These are phyloP conservation scores for Haplosporangium gracile DNA, from an alignment of 192 early-diverging fungal genomes.

Conservation along the genomic window DNA sequence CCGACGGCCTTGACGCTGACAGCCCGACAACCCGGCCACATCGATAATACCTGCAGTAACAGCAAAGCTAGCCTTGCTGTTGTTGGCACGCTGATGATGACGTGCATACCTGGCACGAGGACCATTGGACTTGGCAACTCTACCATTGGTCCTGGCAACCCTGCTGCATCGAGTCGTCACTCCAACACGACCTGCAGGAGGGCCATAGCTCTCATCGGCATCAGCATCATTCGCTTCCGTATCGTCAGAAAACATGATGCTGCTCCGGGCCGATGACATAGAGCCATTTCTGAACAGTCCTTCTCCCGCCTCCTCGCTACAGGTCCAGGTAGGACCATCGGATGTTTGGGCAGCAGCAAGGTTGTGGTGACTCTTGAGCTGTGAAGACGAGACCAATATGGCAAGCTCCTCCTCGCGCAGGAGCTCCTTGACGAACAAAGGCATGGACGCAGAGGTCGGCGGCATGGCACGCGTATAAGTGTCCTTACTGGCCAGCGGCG, in stretches of 20 bases:
- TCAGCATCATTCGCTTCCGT: conserved; percentile 26
- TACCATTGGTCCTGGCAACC: background rate
- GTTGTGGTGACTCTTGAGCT: conserved; percentile 4
- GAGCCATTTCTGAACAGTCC: background rate
- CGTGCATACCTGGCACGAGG: background rate
- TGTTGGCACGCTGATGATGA: background rate
- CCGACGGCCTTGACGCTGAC: background rate
- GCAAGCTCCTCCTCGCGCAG: conserved; percentile 27
- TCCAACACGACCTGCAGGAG: background rate
- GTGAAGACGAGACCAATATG: conserved; percentile 14
- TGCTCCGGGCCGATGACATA: background rate
- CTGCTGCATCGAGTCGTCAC: background rate
- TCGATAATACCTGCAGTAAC: background rate
- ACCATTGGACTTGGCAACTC: background rate
- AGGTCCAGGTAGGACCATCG: background rate
- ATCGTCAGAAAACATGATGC: conserved; percentile 4
- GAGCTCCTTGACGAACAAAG: conserved; percentile 31
- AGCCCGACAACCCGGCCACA: background rate
- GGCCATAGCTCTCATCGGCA: conserved; percentile 6
- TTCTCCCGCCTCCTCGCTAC: background rate
- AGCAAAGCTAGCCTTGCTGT: background rate
- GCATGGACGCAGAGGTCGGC: conserved; percentile 1
- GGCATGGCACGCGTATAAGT: background rate
- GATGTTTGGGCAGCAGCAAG: background rate
- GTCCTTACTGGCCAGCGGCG: background rate